Percentiles rank a stretch among this genome's conserved stretches.
Conservation (phyloP, 345 rosid species). For the Gossypium mustelinum region DNA sequence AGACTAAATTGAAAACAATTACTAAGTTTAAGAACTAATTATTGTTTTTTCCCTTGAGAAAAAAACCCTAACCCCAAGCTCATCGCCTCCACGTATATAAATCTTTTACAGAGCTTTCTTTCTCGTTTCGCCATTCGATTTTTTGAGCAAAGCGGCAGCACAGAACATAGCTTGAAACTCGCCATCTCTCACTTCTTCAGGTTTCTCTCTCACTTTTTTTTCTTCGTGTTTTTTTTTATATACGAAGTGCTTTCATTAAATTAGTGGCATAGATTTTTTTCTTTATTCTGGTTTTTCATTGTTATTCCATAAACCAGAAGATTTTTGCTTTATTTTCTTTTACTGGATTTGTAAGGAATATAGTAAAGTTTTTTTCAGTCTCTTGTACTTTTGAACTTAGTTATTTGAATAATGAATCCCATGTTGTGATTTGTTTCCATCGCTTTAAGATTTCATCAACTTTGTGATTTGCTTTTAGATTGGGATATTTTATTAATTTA, state of each 20-base stretch:
- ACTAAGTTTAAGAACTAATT: no score
- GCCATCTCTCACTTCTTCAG: background rate
- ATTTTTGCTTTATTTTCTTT: background rate
- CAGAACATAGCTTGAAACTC: background rate
- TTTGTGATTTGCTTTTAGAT: background rate
- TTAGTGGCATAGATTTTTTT: background rate
- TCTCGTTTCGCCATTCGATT: background rate
- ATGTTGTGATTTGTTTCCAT: background rate
- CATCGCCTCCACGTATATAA: background rate
- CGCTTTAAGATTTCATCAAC: background rate
- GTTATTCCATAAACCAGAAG: no score
- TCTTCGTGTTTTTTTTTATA: background rate
- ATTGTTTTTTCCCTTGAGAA: background rate
- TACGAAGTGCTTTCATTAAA: background rate
- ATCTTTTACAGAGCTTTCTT: background rate
- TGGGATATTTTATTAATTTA: background rate
- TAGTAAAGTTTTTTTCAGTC: background rate
- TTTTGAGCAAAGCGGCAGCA: background rate
- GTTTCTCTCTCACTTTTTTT: background rate
- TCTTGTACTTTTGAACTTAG: background rate
- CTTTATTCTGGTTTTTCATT: background rate
- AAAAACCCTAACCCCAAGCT: background rate
- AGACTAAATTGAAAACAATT: no score
- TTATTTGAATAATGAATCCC: background rate
- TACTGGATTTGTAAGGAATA: background rate